A percentile compares a stretch with the other conserved stretches of the same genome.
Conservation (phyloP, 202 grass and related monocot species). For the Setaria italica region DNA sequence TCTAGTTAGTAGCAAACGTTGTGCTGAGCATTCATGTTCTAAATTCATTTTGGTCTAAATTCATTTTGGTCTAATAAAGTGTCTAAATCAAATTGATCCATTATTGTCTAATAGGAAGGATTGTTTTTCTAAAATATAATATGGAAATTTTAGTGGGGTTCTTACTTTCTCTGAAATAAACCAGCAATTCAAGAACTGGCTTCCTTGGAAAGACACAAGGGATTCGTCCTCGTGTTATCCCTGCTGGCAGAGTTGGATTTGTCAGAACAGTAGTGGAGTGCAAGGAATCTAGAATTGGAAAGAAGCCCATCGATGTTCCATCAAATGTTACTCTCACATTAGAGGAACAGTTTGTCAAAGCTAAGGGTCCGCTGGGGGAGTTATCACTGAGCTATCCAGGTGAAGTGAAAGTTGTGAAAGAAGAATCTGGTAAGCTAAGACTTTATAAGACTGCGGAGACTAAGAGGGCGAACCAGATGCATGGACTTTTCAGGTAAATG, state of each 20-base stretch:
- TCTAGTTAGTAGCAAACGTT: conserved; percentile 22
- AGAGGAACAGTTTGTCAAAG: conserved; percentile 76
- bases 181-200: conserved; percentile 77
- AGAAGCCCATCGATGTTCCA: conserved; percentile 85
- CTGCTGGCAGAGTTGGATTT: conserved; percentile 56
- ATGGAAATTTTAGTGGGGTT: background rate
- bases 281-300: conserved; percentile 97
- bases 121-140: conserved; percentile 30
- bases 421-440: conserved; percentile 76
- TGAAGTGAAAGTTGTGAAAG: conserved; percentile 79
- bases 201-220: conserved; percentile 62
- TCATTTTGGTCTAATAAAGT: background rate
- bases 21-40: conserved; percentile 22
- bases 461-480: conserved; percentile 89
- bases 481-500: conserved; percentile 95
- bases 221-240: conserved; percentile 43
- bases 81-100: background rate
- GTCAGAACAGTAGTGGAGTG: conserved; percentile 76
- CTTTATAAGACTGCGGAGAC: conserved; percentile 78
- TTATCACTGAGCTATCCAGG: conserved; percentile 77
- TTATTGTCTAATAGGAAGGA: background rate
- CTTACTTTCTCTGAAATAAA: conserved; percentile 51
- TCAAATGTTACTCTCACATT: conserved; percentile 84
- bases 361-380: conserved; percentile 90
- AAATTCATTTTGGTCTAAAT: background rate